Base-by-base conservation (phyloP, 257 asterid genomes). In the Nicotiana knightiana region DNA sequence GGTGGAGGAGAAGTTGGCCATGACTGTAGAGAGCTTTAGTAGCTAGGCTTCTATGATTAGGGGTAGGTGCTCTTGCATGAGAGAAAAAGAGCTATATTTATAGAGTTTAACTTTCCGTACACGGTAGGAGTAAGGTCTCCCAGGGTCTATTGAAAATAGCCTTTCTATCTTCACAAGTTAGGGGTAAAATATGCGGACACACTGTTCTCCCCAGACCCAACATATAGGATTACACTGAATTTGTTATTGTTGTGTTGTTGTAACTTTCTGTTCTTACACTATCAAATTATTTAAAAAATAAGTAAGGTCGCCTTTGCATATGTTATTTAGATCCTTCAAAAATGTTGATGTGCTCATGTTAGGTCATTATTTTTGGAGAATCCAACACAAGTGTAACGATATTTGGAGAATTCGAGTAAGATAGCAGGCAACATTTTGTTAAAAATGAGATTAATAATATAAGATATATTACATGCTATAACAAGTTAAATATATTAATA, bases 1-100 rank as follows among this genome's bases (percentile, higher is more conserved):
- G 81, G 88, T 67, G 67, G 87, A 63, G 54, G 62, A 48, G 62
- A 48, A 37, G 83, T 83, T 16, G 46, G 97, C 93, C 94, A 92
- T 93, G 83, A 81, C 83, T 68, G 26, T 57, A 21, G 37, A 33
- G 39, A 53, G 30, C 2, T 51, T 28, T 33, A 2, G 10, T 83
- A 30, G 13, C 18, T 59, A n/a, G 75, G 37, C 17, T 21, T 11
- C n/a, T 43, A 6, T 13, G 53, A 17, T 76, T 57, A 85, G 77
- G 67, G 81, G 81, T 70, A 78, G 84, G 83, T 84, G 88, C 46
- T 35, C 51, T 65, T 81, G 21, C 17, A 83, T 75, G 81, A 87
- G 86, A 76, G 68, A 70, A 17, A 5, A 64, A 83, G 68, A 32
- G 37, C 79, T 30, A 17, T 28, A 61, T 55, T 82, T 90, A 88